A percentile compares a stretch with the other conserved stretches of the same genome.
Evolutionary conservation across 2,329 filamentous ascomycete species (phyloP).

Genomic region (Trichoderma sp.): DNA sequence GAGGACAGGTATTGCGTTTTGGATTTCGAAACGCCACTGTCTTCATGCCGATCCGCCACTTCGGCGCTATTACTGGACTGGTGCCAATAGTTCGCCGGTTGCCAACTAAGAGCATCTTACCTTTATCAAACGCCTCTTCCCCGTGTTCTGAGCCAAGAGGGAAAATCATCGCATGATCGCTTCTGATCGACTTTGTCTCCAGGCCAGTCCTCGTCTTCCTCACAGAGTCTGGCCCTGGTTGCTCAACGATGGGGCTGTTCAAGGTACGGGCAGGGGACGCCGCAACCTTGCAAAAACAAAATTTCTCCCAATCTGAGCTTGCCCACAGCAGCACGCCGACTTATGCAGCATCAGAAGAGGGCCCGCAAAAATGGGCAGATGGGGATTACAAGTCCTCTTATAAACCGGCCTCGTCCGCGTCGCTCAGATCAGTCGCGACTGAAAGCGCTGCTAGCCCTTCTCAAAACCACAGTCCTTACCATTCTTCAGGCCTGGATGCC

Average conservation of each 20-base stretch:
- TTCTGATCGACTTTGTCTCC: neutral
- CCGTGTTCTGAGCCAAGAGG: slow-evolving; percentile 3
- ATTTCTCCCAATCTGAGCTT: slow-evolving; percentile 14
- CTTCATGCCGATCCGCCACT: slow-evolving; percentile 10
- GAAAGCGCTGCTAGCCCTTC: neutral
- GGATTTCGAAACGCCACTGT: slow-evolving; percentile 13
- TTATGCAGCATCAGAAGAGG: slow-evolving; percentile 9
- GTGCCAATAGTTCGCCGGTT: neutral
- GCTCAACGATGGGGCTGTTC: slow-evolving; percentile 5
- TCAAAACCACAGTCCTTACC: slow-evolving; percentile 9
- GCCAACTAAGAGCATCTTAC: neutral
- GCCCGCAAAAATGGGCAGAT: slow-evolving; percentile 17
- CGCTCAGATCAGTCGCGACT: neutral
- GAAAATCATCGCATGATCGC: slow-evolving; percentile 19
- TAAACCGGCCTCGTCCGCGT: neutral
- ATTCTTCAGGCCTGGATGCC: slow-evolving; percentile 16
- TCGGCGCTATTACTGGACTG: slow-evolving; percentile 9
- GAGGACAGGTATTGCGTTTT: neutral
- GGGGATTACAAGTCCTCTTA: neutral
- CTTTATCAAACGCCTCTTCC: slow-evolving; percentile 8
- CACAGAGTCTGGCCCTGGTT: neutral
- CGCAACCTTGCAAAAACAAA: slow-evolving; percentile 10
- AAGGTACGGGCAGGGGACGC: slow-evolving; percentile 12
- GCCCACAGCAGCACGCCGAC: slow-evolving; percentile 1
- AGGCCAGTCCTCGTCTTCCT: neutral